Evolutionary conservation across 2,329 filamentous ascomycete genomes (phyloP), one percentile per base, ranked within the genome.

Genomic region (Talaromyces sp.): DNA sequence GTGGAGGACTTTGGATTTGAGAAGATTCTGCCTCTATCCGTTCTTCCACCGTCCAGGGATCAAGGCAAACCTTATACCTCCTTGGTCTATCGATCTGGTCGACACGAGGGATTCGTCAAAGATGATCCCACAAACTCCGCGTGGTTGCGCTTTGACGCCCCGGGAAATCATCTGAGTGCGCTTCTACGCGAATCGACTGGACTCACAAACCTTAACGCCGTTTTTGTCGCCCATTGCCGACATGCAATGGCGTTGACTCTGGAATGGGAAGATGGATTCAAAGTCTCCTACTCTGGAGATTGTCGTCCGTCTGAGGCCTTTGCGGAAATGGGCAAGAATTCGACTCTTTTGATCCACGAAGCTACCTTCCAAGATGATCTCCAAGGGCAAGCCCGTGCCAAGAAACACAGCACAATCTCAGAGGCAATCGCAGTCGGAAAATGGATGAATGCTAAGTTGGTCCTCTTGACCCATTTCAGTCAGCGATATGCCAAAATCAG

Each of bases 361-460:
- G 93, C 92, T 66, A 99, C 95, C 0, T 98, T 99, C 72, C 91
- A 95, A 68, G 91, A 96, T 72, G 91, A 95, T 69, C 84, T 96
- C 69, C 70, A 76, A 42, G 85, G 83, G 16, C 93, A 97, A 70
- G 95, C 95, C 3, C 73, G 83, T 31, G 90, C 89, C 58, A 99
- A 99, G 84, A 92, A 89, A 72, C 95, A 99, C 79, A 91, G 85
- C 42, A 99, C 95, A 8, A 91, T 92, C 65, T 84, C 84, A 14
- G 95, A 99, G 78, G 95, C 95, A 0, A 83, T 99, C 3, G 82
- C 81, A 50, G 84, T 98, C 2, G 93, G 89, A 1, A 82, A 84
- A 12, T 78, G 81, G 52, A 99, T 99, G 95, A 77, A 84, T 31
- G 95, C 93, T 0, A 85, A 88, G 66, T 83, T 90, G 16, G 88